phyloP scores from a whole-genome alignment of 768 basidiomycete species.

The Boletus patriciae region DNA sequence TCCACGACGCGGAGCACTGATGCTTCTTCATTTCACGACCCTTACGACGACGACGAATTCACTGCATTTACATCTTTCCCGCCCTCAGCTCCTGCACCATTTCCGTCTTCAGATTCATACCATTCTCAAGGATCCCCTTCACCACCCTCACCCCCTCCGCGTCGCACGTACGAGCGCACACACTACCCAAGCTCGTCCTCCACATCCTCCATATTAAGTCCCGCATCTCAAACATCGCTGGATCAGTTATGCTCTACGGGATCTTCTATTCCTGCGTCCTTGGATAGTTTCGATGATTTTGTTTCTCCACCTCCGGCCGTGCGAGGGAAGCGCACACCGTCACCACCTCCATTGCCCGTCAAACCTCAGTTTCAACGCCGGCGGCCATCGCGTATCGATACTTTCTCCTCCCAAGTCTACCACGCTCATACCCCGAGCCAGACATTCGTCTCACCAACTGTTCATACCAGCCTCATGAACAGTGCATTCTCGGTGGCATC shows the following conservation, averaged over 20 bases:
- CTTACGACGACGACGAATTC: slow-evolving; percentile 47
- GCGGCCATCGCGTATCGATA: slow-evolving; percentile 12
- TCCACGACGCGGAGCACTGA: slow-evolving; percentile 1
- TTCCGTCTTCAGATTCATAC: slow-evolving; percentile 6
- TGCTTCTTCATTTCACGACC: slow-evolving; percentile 16
- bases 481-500: slow-evolving; percentile 10
- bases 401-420: slow-evolving; percentile 9
- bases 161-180: slow-evolving; percentile 25
- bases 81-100: slow-evolving; percentile 7
- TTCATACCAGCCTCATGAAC: slow-evolving; percentile 16
- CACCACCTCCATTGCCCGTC: slow-evolving; percentile 45
- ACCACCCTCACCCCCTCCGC: slow-evolving; percentile 31
- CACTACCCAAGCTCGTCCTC: slow-evolving; percentile 26
- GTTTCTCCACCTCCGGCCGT: slow-evolving; percentile 32
- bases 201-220: slow-evolving; percentile 27
- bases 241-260: slow-evolving; percentile 20
- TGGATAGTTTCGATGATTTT: slow-evolving; percentile 52
- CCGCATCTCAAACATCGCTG: slow-evolving; percentile 21
- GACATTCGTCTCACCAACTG: slow-evolving; percentile 12
- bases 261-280: slow-evolving; percentile 29
- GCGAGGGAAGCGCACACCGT: slow-evolving; percentile 40
- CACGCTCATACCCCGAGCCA: slow-evolving; percentile 24
- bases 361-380: slow-evolving; percentile 26
- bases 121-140: slow-evolving; percentile 21
- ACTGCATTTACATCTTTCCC: slow-evolving; percentile 46